Evolutionary conservation across 805 yeast species (phyloP).

Genomic region (Ogataea methylovora): DNA sequence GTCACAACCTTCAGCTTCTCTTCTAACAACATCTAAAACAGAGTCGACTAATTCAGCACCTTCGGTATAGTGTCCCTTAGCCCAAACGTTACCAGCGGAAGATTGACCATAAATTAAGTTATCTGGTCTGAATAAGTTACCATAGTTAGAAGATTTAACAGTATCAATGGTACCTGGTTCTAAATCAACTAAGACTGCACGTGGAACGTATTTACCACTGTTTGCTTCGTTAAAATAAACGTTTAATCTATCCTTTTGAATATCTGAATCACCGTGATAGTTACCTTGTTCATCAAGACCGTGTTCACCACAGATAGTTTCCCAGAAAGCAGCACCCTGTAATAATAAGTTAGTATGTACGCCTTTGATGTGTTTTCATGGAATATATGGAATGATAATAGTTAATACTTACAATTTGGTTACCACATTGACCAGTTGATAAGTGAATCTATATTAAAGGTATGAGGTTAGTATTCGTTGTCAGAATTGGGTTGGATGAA

Average conservation of each 20-base stretch:
- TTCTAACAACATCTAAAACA: constrained; percentile 81
- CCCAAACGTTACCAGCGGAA: constrained; percentile 96
- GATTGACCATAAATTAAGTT: constrained; percentile 84
- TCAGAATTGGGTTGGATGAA: no score
- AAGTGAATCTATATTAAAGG: constrained; percentile 66
- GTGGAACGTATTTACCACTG: constrained; percentile 85
- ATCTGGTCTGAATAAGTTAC: constrained; percentile 87
- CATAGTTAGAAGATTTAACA: constrained; percentile 73
- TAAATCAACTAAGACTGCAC: constrained; percentile 86
- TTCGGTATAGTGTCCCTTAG: constrained; percentile 94
- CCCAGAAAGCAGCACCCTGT: constrained; percentile 90
- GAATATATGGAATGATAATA: background rate
- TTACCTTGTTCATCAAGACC: constrained; percentile 72
- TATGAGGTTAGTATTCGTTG: no score
- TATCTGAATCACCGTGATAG: constrained; percentile 52
- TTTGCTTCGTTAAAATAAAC: constrained; percentile 87
- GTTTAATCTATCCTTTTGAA: constrained; percentile 48
- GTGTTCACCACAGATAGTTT: constrained; percentile 84
- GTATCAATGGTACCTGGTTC: constrained; percentile 93
- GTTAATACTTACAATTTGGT: constrained; percentile 66
- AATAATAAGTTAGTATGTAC: constrained; percentile 7
- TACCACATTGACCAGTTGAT: constrained; percentile 98
- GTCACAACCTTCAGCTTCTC: constrained; percentile 92
- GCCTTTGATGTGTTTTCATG: no score
- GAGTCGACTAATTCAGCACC: constrained; percentile 92